Evolutionary conservation across 2,329 filamentous ascomycete genomes (phyloP).

Genomic region (Botrytis galanthina): DNA sequence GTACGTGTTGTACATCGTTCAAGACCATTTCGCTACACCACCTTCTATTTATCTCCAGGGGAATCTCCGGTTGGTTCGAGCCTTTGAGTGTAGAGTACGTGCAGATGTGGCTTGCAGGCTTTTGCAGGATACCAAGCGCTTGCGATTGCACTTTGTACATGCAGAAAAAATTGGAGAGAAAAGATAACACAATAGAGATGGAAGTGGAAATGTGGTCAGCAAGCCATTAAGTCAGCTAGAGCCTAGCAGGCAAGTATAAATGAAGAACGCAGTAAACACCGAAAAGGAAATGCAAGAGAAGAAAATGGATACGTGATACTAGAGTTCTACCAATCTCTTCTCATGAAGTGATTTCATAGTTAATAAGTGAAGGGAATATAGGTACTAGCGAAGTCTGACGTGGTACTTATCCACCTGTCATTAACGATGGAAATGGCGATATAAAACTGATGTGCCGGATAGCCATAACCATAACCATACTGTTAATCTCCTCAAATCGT

Average conservation of each 20-base stretch:
- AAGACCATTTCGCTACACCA: background rate
- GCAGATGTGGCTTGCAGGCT: slow-evolving; percentile 5
- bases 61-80: slow-evolving; percentile 9
- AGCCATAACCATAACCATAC: background rate
- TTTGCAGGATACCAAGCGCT: background rate
- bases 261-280: background rate
- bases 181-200: background rate
- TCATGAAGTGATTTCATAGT: background rate
- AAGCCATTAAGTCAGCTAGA: background rate
- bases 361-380: background rate
- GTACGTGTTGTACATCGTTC: background rate
- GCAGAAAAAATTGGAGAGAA: background rate
- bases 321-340: background rate
- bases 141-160: background rate
- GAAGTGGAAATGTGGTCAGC: background rate
- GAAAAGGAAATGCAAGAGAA: background rate
- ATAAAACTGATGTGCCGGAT: background rate
- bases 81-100: background rate
- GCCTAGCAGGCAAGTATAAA: background rate
- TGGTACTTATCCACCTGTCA: slow-evolving; percentile 7
- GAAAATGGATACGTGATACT: background rate
- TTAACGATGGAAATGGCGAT: background rate
- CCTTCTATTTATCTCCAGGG: background rate
- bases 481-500: background rate
- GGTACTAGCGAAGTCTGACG: background rate